Evolutionary conservation across 768 basidiomycete species (phyloP).

Genomic region (Agrocybe chaxingu): DNA sequence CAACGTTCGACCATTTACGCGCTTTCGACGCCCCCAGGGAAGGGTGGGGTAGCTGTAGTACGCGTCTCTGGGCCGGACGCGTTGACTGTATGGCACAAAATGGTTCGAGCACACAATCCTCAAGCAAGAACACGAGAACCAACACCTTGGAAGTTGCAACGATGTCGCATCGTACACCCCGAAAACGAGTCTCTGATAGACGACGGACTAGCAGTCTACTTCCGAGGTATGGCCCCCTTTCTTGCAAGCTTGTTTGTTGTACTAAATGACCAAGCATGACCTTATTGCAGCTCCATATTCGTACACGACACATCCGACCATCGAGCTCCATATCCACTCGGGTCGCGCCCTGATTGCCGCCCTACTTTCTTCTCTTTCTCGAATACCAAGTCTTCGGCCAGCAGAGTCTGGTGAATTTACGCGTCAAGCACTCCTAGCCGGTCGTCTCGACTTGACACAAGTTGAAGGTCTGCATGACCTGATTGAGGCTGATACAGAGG

Average conservation of each 20-base stretch:
- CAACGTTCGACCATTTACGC: conserved; percentile 83
- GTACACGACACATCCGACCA: conserved; percentile 77
- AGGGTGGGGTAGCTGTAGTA: conserved; percentile 79
- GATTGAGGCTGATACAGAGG: conserved; percentile 85
- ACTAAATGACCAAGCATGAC: neutral
- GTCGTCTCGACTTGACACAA: conserved; percentile 82
- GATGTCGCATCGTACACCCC: conserved; percentile 68
- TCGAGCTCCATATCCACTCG: conserved; percentile 88
- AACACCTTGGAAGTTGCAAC: conserved; percentile 64
- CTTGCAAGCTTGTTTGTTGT: neutral
- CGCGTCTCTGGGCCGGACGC: conserved; percentile 81
- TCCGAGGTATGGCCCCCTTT: conserved; percentile 50
- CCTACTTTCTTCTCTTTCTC: conserved; percentile 60
- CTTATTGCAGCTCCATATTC: conserved; percentile 61
- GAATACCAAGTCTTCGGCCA: conserved; percentile 62
- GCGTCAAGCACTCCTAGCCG: conserved; percentile 74
- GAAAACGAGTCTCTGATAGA: conserved; percentile 61
- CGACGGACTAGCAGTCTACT: conserved; percentile 79
- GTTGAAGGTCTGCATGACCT: conserved; percentile 87
- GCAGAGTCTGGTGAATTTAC: conserved; percentile 91
- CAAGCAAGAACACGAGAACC: conserved; percentile 28
- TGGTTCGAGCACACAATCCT: conserved; percentile 42
- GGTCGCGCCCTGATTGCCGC: conserved; percentile 77
- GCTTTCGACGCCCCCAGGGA: conserved; percentile 83
- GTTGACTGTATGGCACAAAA: conserved; percentile 51